phyloP scores from a whole-genome alignment of 805 yeast species.

The Cyberlindnera veronae region DNA sequence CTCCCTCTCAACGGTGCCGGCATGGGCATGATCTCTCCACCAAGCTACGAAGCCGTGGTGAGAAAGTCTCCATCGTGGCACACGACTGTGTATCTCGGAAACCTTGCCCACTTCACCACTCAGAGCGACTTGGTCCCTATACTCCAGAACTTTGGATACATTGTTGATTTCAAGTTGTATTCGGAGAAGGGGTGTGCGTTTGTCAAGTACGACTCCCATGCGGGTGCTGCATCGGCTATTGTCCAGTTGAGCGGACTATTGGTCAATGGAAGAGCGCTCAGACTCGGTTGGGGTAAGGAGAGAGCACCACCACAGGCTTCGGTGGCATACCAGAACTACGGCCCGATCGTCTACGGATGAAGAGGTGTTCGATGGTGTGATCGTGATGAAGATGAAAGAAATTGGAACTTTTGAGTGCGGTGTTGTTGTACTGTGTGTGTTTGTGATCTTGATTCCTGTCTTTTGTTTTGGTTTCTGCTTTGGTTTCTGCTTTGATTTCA shows the following conservation, averaged over 20 bases:
- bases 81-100: conserved; percentile 84
- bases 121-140: conserved; percentile 72
- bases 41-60: conserved; percentile 63
- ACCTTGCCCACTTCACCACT: conserved; percentile 71
- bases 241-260: conserved; percentile 69
- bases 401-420: too few relatives aligned
- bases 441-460: too few relatives aligned
- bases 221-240: conserved; percentile 84
- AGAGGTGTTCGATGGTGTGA: neutral
- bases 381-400: neutral
- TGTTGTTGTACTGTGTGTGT: too few relatives aligned
- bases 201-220: conserved; percentile 83
- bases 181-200: conserved; percentile 87
- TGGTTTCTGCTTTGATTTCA: too few relatives aligned
- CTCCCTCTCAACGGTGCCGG: conserved; percentile 8
- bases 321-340: conserved; percentile 14
- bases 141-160: conserved; percentile 75
- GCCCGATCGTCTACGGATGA: conserved; percentile 16
- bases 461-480: conserved; percentile 2
- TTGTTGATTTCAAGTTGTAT: conserved; percentile 75
- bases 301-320: conserved; percentile 31
- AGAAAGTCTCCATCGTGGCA: conserved; percentile 81
- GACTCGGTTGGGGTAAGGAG: conserved; percentile 87
- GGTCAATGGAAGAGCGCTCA: conserved; percentile 73
- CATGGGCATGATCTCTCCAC: conserved; percentile 37